Conservation (phyloP, 2,329 filamentous ascomycete species). For the Sporothrix globosa region DNA sequence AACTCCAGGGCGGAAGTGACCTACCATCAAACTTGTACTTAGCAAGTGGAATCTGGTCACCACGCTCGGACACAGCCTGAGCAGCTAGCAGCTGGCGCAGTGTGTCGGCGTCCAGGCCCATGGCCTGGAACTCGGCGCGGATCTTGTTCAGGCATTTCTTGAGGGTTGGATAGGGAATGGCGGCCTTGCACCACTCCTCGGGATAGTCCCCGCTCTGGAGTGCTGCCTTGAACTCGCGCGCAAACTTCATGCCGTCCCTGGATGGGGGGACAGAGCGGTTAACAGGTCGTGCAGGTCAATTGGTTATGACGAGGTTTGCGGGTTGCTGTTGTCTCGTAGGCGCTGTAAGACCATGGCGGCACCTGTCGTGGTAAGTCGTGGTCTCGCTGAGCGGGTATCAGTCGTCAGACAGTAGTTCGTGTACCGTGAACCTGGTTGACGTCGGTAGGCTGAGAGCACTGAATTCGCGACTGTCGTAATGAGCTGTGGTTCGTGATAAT, state of each 20-base stretch:
- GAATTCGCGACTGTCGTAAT: too few relatives aligned
- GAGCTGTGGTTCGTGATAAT: too few relatives aligned
- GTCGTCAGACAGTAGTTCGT: neutral
- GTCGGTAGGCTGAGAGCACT: neutral
- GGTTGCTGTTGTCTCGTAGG: conserved; percentile 12
- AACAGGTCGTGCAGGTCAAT: neutral
- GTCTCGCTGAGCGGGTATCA: neutral
- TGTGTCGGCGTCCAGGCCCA: conserved; percentile 74
- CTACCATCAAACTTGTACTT: conserved; percentile 61
- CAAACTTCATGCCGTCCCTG: conserved; percentile 74
- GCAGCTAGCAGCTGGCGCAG: conserved; percentile 65
- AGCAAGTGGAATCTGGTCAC: conserved; percentile 40
- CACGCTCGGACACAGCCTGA: conserved; percentile 46
- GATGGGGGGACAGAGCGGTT: neutral
- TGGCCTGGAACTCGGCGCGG: conserved; percentile 66
- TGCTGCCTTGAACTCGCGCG: conserved; percentile 72
- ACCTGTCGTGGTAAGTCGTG: neutral
- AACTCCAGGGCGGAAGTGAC: neutral
- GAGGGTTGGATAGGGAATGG: conserved; percentile 80
- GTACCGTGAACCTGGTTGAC: neutral
- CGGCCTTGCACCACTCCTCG: conserved; percentile 69
- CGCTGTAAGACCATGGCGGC: conserved; percentile 27
- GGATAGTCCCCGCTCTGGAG: conserved; percentile 68
- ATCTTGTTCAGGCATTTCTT: conserved; percentile 90
- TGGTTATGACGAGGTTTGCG: conserved; percentile 11